phyloP scores from a whole-genome alignment of 768 basidiomycete species.

The Lepiota venenata region DNA sequence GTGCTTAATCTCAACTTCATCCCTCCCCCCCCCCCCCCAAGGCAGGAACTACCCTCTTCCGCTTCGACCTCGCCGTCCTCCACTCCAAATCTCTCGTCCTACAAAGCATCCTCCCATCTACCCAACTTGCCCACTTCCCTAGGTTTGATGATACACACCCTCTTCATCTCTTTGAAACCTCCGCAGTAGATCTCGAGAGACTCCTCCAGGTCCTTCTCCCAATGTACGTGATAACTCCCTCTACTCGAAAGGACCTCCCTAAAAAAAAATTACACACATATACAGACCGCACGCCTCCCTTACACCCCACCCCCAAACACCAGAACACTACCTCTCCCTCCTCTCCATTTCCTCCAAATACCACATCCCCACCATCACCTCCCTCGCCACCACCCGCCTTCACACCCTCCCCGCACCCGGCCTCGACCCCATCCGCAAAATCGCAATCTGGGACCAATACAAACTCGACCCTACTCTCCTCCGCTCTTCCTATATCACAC shows the following conservation, averaged over 20 bases:
- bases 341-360: conserved; percentile 8
- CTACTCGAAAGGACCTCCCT: background rate
- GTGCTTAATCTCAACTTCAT: background rate
- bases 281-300: background rate
- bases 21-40: too few relatives aligned
- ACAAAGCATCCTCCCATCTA: conserved; percentile 29
- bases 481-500: conserved; percentile 24
- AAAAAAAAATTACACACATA: background rate
- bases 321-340: conserved; percentile 9
- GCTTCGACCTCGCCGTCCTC: conserved; percentile 44
- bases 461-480: conserved; percentile 27
- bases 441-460: conserved; percentile 33
- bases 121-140: conserved; percentile 20
- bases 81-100: conserved; percentile 32
- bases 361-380: conserved; percentile 7
- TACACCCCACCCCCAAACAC: background rate
- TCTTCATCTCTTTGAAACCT: conserved; percentile 28
- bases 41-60: conserved; percentile 53
- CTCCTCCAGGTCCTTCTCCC: conserved; percentile 6
- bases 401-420: conserved; percentile 18
- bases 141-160: conserved; percentile 28
- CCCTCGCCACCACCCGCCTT: conserved; percentile 13
- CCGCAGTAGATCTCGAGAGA: background rate
- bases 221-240: background rate
- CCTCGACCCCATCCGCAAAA: conserved; percentile 30